phyloP scores from a whole-genome alignment of 331 rosid species.

The Stylosanthes scabra region DNA sequence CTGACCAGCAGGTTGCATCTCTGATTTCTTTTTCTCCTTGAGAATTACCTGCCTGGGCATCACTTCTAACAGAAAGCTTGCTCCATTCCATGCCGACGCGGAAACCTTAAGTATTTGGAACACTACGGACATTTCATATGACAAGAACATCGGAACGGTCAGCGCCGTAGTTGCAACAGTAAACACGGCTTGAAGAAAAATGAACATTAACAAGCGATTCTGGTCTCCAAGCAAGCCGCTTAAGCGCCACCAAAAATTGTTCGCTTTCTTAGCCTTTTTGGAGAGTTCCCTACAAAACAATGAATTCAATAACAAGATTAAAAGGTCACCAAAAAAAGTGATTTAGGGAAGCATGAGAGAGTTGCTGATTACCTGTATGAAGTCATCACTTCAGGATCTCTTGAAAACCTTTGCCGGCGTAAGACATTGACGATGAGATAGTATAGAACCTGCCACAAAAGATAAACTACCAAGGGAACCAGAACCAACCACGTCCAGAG shows the following conservation, averaged over 20 bases:
- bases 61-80: conserved; percentile 89
- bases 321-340: background rate
- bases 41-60: conserved; percentile 94
- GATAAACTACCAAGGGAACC: conserved; percentile 83
- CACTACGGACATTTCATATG: conserved; percentile 68
- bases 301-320: conserved; percentile 5
- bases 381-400: conserved; percentile 99
- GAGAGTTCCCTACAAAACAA: conserved; percentile 75
- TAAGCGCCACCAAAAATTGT: conserved; percentile 88
- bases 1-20: conserved; percentile 49
- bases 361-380: conserved; percentile 73
- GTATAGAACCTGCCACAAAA: conserved; percentile 90
- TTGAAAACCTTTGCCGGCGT: conserved; percentile 80
- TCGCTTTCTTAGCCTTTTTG: conserved; percentile 91
- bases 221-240: conserved; percentile 95
- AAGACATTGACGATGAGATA: conserved; percentile 87
- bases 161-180: conserved; percentile 92
- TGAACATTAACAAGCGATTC: conserved; percentile 84
- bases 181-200: conserved; percentile 74
- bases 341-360: background rate
- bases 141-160: conserved; percentile 88
- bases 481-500: conserved; percentile 86
- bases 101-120: conserved; percentile 92
- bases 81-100: conserved; percentile 92
- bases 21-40: conserved; percentile 81